A percentile compares a stretch with the other conserved stretches of the same genome.
These are phyloP conservation scores for Aspergillus hancockii DNA, from an alignment of 495 filamentous ascomycete species.

Conservation along the genomic window DNA sequence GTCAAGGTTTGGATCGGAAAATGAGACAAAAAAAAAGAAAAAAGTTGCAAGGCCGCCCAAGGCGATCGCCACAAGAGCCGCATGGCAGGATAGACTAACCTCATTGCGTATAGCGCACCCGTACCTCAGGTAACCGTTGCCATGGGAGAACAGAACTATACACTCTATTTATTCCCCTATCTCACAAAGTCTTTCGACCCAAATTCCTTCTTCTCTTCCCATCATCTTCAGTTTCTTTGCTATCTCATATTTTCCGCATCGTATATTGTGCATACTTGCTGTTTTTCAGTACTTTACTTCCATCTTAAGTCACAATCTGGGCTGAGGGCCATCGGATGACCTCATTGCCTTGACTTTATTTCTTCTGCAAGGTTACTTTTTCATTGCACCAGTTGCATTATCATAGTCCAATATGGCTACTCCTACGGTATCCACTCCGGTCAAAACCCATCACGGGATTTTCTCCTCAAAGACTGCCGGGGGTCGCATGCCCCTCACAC, in stretches of 20 bases:
- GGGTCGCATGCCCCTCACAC: slow-evolving; percentile 91
- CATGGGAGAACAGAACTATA: slow-evolving; percentile 33
- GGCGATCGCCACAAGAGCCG: slow-evolving; percentile 25
- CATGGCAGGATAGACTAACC: slow-evolving; percentile 34
- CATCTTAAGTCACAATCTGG: slow-evolving; percentile 20
- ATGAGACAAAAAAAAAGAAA: slow-evolving; percentile 10
- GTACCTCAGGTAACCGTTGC: slow-evolving; percentile 49
- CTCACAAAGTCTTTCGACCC: slow-evolving; percentile 12
- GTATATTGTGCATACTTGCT: slow-evolving; percentile 32
- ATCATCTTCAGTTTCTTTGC: slow-evolving; percentile 24
- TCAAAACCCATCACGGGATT: slow-evolving; percentile 89
- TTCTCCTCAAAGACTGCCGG: slow-evolving; percentile 92
- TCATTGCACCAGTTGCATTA: slow-evolving; percentile 20
- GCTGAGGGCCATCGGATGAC: slow-evolving; percentile 20
- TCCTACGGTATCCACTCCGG: slow-evolving; percentile 81
- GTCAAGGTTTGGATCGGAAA: not conserved
- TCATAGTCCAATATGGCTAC: slow-evolving; percentile 73
- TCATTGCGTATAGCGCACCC: slow-evolving; percentile 24
- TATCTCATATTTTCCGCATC: slow-evolving; percentile 18
- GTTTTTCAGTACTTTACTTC: slow-evolving; percentile 21
- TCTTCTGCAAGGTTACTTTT: slow-evolving; percentile 3
- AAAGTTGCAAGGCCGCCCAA: slow-evolving; percentile 20
- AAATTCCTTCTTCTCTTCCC: slow-evolving; percentile 18
- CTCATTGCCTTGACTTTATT: not conserved
- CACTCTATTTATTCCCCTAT: slow-evolving; percentile 44